Percentiles rank a stretch among this genome's conserved stretches.
phyloP scores from a whole-genome alignment of 1,139 yeast species.

The Kodamaea sp. region DNA sequence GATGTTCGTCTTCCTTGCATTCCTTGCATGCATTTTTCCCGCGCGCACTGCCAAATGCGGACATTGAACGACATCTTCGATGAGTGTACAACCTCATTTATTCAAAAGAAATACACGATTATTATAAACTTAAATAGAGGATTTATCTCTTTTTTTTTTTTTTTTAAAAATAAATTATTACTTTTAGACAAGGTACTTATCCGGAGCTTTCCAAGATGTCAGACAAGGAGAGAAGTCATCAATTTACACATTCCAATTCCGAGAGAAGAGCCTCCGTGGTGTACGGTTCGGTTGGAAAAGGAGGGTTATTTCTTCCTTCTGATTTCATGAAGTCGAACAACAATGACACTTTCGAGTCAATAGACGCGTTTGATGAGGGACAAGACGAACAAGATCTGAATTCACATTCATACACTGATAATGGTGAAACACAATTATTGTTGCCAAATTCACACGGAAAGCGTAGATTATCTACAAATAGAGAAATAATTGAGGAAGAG shows the following conservation, averaged over 20 bases:
- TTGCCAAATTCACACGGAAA: slow-evolving; percentile 12
- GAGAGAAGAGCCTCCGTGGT: slow-evolving; percentile 52
- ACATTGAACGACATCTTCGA: too few relatives aligned
- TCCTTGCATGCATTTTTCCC: too few relatives aligned
- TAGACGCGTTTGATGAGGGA: neutral
- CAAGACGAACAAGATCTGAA: slow-evolving; percentile 10
- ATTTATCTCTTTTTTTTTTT: too few relatives aligned
- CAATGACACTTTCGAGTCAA: slow-evolving; percentile 1
- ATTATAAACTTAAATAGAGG: too few relatives aligned
- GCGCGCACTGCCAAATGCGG: too few relatives aligned
- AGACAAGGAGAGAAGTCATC: slow-evolving; percentile 27
- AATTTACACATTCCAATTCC: slow-evolving; percentile 46
- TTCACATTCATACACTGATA: neutral
- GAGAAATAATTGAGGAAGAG: slow-evolving; percentile 34
- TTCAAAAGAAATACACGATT: too few relatives aligned
- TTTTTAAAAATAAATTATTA: too few relatives aligned
- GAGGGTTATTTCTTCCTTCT: slow-evolving; percentile 49
- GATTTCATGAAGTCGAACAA: slow-evolving; percentile 33
- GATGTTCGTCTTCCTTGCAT: too few relatives aligned
- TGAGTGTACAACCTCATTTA: too few relatives aligned
- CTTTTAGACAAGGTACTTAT: too few relatives aligned
- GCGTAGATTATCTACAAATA: slow-evolving; percentile 13
- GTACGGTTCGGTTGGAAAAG: slow-evolving; percentile 51
- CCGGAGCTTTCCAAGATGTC: slow-evolving; percentile 7
- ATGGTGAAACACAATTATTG: slow-evolving; percentile 7